Evolutionary conservation across 352 stramenopile genomes (phyloP).

Genomic region (Achlya hypogyna): DNA sequence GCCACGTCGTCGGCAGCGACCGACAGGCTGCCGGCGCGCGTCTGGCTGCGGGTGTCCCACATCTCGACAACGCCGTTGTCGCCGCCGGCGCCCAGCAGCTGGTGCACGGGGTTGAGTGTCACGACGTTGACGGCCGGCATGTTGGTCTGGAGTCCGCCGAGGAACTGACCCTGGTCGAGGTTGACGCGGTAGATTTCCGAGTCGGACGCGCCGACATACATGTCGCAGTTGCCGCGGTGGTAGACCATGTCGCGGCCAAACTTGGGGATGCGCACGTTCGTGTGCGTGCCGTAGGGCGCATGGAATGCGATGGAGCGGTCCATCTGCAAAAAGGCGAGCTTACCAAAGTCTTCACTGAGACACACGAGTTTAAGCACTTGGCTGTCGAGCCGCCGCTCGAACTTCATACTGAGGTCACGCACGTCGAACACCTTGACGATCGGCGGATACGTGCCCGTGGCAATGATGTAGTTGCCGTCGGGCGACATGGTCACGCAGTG

Average conservation of each 20-base stretch:
- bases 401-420: slow-evolving; percentile 97
- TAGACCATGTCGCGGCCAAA: slow-evolving; percentile 97
- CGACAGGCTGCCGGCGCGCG: slow-evolving; percentile 57
- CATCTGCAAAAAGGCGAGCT: slow-evolving; percentile 94
- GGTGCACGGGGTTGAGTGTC: slow-evolving; percentile 83
- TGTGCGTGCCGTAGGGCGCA: slow-evolving; percentile 96
- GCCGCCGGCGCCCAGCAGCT: slow-evolving; percentile 85
- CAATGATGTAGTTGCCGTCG: slow-evolving; percentile 95
- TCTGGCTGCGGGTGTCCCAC: slow-evolving; percentile 89
- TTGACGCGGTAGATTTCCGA: slow-evolving; percentile 96
- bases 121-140: slow-evolving; percentile 81
- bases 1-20: slow-evolving; percentile 39
- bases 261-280: slow-evolving; percentile 93
- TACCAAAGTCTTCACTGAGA: slow-evolving; percentile 95
- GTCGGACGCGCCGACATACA: slow-evolving; percentile 87
- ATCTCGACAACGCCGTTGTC: slow-evolving; percentile 94
- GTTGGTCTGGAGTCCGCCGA: slow-evolving; percentile 69
- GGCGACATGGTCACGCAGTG: slow-evolving; percentile 90
- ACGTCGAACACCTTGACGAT: slow-evolving; percentile 93
- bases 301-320: slow-evolving; percentile 97
- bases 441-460: slow-evolving; percentile 94
- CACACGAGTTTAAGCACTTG: slow-evolving; percentile 96
- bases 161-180: slow-evolving; percentile 96
- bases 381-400: slow-evolving; percentile 94
- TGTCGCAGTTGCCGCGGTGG: slow-evolving; percentile 92